Evolutionary conservation across 2,329 filamentous ascomycete species (phyloP).

Genomic region (Rhinocladiella mackenziei): DNA sequence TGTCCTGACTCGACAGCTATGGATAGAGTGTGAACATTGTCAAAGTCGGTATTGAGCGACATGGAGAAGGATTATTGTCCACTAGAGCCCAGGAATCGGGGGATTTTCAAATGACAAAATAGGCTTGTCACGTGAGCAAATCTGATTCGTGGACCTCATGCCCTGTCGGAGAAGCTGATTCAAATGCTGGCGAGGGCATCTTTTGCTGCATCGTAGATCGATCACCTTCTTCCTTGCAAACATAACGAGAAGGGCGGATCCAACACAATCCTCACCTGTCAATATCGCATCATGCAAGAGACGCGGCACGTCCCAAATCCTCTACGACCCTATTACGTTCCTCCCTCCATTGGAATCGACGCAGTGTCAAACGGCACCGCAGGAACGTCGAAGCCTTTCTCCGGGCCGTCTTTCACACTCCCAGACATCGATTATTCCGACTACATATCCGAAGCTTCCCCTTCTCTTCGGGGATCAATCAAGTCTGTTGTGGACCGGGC

Average conservation of each 20-base stretch:
- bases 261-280: background rate
- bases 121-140: no score
- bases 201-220: no score
- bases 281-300: constrained; percentile 19
- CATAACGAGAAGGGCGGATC: constrained; percentile 27
- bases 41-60: no score
- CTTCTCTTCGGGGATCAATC: constrained; percentile 68
- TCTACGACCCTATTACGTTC: constrained; percentile 58
- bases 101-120: no score
- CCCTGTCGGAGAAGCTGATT: no score
- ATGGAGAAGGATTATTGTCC: no score
- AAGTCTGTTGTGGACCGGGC: constrained; percentile 78
- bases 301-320: constrained; percentile 52
- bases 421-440: constrained; percentile 89
- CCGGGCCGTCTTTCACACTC: constrained; percentile 49
- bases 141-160: no score
- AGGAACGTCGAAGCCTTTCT: constrained; percentile 31
- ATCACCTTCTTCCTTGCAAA: background rate
- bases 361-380: constrained; percentile 36
- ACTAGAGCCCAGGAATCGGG: no score
- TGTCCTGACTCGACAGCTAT: no score
- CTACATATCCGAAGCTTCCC: constrained; percentile 72
- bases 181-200: no score
- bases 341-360: constrained; percentile 61
- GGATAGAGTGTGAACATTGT: no score